Conservation (phyloP, 2,329 filamentous ascomycete species). For the Emergomyces africanus region DNA sequence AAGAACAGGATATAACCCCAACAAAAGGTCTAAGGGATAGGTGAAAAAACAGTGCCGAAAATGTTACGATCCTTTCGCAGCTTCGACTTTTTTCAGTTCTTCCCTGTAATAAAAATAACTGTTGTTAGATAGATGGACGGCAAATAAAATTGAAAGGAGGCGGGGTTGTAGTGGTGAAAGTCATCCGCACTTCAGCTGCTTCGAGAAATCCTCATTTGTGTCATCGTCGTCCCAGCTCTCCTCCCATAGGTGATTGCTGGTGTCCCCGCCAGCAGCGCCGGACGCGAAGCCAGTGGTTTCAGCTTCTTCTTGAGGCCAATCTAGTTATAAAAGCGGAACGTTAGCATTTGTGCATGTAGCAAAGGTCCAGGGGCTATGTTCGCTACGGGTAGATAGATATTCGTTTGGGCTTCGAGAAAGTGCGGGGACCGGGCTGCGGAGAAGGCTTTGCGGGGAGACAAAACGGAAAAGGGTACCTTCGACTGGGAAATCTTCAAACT, state of each 20-base stretch:
- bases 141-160: slow-evolving; percentile 4
- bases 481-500: slow-evolving; percentile 97
- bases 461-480: slow-evolving; percentile 52
- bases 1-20: neutral
- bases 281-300: slow-evolving; percentile 37
- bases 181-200: slow-evolving; percentile 72
- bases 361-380: neutral
- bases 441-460: neutral
- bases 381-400: neutral
- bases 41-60: neutral
- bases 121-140: neutral
- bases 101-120: slow-evolving; percentile 35
- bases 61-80: slow-evolving; percentile 19
- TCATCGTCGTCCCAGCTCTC: slow-evolving; percentile 99
- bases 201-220: slow-evolving; percentile 89
- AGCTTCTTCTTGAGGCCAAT: slow-evolving; percentile 87
- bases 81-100: slow-evolving; percentile 88
- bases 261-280: slow-evolving; percentile 30
- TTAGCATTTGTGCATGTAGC: neutral
- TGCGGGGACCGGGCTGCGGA: neutral
- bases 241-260: slow-evolving; percentile 83
- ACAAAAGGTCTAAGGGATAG: neutral
- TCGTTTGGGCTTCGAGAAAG: neutral
- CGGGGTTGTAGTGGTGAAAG: neutral
- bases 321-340: slow-evolving; percentile 33